Conservation (phyloP, 176 grass and related monocot species). For the Themeda triandra region DNA sequence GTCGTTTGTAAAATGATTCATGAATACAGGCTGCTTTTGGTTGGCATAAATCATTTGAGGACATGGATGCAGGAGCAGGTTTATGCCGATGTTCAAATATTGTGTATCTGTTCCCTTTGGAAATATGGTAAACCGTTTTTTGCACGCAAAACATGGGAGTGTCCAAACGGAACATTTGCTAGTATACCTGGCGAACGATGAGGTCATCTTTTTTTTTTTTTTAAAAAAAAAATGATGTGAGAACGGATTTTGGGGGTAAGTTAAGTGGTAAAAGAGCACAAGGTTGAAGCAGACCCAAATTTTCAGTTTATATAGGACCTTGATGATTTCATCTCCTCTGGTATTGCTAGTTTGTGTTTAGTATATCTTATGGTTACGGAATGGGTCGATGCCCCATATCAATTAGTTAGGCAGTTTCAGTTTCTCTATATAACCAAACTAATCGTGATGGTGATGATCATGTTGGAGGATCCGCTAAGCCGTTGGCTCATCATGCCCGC, state of each 20-base stretch:
- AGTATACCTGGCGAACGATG: too few species aligned
- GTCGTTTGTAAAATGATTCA: slow-evolving; percentile 17
- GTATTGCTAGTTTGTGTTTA: not conserved
- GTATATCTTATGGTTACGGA: not conserved
- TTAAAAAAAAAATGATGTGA: too few species aligned
- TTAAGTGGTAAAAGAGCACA: not conserved
- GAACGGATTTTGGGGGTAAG: not conserved
- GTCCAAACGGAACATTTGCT: not conserved
- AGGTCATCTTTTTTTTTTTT: too few species aligned
- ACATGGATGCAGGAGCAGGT: not conserved
- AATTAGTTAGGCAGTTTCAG: not conserved
- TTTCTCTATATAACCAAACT: not conserved
- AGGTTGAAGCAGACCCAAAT: too few species aligned
- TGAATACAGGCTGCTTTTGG: not conserved
- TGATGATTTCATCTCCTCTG: not conserved
- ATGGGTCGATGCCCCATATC: not conserved
- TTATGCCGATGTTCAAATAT: not conserved
- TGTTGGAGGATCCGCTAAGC: not conserved
- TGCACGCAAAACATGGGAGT: not conserved
- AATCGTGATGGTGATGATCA: not conserved
- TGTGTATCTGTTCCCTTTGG: not conserved
- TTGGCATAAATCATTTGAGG: not conserved
- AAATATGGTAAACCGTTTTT: not conserved
- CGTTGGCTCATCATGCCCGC: slow-evolving; percentile 32
- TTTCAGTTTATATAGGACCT: too few species aligned